phyloP scores from a whole-genome alignment of 2,329 filamentous ascomycete genomes.

The Arthrobotrys sinensis region DNA sequence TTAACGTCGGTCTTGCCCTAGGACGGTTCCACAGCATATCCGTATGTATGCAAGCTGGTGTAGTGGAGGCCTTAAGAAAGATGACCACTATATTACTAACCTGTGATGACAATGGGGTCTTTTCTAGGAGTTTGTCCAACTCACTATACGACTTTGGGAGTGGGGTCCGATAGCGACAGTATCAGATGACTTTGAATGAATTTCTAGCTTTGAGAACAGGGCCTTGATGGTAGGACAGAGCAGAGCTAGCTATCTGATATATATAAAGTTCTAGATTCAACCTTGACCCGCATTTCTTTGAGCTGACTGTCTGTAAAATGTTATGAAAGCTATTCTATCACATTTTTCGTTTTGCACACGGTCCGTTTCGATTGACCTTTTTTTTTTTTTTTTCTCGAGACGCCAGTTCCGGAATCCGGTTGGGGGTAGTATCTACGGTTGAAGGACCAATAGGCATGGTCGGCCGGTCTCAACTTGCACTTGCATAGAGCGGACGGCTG shows the following conservation, averaged over 20 bases:
- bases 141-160: neutral
- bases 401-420: no score
- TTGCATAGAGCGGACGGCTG: neutral
- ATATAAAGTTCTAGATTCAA: neutral
- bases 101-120: neutral
- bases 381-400: no score
- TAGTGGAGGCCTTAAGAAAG: neutral
- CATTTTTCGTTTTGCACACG: no score
- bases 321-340: no score
- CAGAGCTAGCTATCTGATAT: neutral
- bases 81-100: conserved; percentile 24
- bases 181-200: conserved; percentile 23
- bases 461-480: neutral
- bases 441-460: no score
- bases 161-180: neutral
- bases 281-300: no score
- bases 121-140: neutral
- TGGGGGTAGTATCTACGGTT: no score
- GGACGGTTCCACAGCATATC: conserved; percentile 52
- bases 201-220: neutral
- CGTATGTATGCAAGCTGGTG: conserved; percentile 10
- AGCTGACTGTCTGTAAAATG: no score
- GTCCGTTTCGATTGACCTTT: no score
- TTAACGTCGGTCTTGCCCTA: conserved; percentile 12
- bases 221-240: conserved; percentile 47